Evolutionary conservation across 345 rosid genomes (phyloP).

Genomic region (Camelina laxa): DNA sequence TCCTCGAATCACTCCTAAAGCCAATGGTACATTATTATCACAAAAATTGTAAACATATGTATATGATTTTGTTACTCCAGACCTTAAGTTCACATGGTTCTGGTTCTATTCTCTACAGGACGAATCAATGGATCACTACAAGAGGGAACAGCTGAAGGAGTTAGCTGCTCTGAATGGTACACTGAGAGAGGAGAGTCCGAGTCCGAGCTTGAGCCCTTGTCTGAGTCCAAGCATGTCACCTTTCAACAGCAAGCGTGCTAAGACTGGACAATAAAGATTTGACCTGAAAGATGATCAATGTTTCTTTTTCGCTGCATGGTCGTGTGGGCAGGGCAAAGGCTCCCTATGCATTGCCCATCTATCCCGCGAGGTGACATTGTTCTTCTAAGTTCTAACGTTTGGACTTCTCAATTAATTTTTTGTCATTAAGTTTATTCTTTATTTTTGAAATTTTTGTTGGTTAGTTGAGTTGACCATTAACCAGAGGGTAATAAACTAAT

Average conservation of each 20-base stretch:
- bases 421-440: conserved; percentile 47
- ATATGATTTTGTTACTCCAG: neutral
- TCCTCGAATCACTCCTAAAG: conserved; percentile 79
- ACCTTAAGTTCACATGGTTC: conserved; percentile 16
- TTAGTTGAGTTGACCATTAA: conserved; percentile 27
- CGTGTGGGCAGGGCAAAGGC: conserved; percentile 26
- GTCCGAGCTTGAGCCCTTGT: conserved; percentile 90
- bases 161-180: conserved; percentile 86
- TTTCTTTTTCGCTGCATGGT: conserved; percentile 6
- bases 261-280: conserved; percentile 69
- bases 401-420: conserved; percentile 34
- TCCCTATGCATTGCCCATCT: conserved; percentile 23
- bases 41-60: neutral
- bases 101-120: conserved; percentile 54
- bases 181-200: conserved; percentile 81
- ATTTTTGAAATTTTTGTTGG: conserved; percentile 43
- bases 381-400: conserved; percentile 35
- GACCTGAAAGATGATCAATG: conserved; percentile 26
- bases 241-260: conserved; percentile 83
- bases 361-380: conserved; percentile 32
- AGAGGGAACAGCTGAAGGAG: conserved; percentile 91
- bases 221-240: conserved; percentile 95
- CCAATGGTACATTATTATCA: conserved; percentile 68
- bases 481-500: conserved; percentile 43
- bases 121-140: conserved; percentile 87